A percentile compares a stretch with the other conserved stretches of the same genome.
phyloP scores from a whole-genome alignment of 768 basidiomycete species.

The Serendipita sp. region DNA sequence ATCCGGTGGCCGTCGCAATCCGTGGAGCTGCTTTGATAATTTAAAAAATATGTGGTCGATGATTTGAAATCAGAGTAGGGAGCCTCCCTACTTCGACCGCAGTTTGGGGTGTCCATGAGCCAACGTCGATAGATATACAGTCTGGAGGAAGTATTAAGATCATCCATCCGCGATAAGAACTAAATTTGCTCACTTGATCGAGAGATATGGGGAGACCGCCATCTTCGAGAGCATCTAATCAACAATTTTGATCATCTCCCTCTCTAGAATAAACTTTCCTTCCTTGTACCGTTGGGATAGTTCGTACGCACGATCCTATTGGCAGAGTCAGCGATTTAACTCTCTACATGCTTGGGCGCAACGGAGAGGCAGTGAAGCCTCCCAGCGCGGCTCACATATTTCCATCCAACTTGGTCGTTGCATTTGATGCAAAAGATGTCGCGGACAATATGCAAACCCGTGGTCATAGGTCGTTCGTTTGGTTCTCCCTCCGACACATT shows the following conservation, averaged over 20 bases:
- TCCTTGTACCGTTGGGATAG: conserved; percentile 92
- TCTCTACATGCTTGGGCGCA: not conserved
- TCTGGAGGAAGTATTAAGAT: no score
- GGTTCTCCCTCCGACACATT: conserved; percentile 84
- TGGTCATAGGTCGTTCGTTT: conserved; percentile 89
- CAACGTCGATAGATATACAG: conserved; percentile 10
- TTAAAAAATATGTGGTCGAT: no score
- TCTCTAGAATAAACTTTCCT: conserved; percentile 94
- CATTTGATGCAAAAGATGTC: conserved; percentile 94
- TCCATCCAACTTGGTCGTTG: conserved; percentile 79
- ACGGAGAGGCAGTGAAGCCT: not conserved
- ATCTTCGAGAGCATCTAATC: not conserved
- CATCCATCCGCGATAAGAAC: no score
- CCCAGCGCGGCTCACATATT: conserved; percentile 57
- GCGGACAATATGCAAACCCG: conserved; percentile 88
- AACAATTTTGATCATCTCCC: conserved; percentile 18
- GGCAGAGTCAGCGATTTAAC: conserved; percentile 8
- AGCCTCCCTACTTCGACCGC: no score
- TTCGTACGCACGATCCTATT: conserved; percentile 86
- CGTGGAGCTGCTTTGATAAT: no score
- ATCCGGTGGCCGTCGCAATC: no score
- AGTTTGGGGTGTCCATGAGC: conserved; percentile 13
- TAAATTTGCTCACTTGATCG: no score
- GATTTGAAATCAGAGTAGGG: no score
- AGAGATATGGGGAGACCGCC: no score